Evolutionary conservation across 225 moss, liverwort and hornwort genomes (phyloP), one percentile per base, ranked within the genome.

Genomic region (Bryum argenteum): DNA sequence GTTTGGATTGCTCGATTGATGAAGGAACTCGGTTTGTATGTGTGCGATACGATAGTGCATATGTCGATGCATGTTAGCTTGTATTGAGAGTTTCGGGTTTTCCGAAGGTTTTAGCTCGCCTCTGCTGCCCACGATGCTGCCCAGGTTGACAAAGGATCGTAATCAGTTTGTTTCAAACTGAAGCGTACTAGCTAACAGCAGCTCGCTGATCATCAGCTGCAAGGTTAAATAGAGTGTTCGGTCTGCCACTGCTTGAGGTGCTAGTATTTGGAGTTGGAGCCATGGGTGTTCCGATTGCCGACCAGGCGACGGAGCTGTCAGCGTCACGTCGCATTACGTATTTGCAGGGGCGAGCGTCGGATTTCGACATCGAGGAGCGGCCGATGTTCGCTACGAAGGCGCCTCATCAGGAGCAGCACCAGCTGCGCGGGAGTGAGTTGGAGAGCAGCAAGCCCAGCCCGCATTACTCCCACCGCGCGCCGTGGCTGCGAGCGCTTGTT

Each of bases 401-500:
- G 0, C 26, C 59, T 0, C 67, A 11, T 0, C 61, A 63, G 21
- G 20, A 1, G 8, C 22, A 47, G 58, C n/a, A 40, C 53, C 66
- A 53, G 24, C 28, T 41, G 20, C 12, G 9, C 16, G 60, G 53
- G 16, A 54, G 44, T 26, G 33, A 21, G 1, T 23, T 69, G 43
- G 75, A 74, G 50, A 33, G 65, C 11, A 11, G 53, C 43, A 72
- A 54, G 18, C 63, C 73, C 1, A 82, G 78, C 17, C 61, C 72
- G 3, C 85, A 88, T 37, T 85, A 72, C 65, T 82, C 88, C 0
- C 88, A 88, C 76, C 72, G 88, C 3, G 88, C 88, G 9, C 82
- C 89, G 4, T 89, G 89, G 89, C 80, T 89, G 53, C 79, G 89
- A 2, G 87, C 89, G 18, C 75, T 84, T 0, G 83, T 89, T 24